Evolutionary conservation across 2,329 filamentous ascomycete genomes (phyloP).

Genomic region (Aspergillus quadrilineatus): DNA sequence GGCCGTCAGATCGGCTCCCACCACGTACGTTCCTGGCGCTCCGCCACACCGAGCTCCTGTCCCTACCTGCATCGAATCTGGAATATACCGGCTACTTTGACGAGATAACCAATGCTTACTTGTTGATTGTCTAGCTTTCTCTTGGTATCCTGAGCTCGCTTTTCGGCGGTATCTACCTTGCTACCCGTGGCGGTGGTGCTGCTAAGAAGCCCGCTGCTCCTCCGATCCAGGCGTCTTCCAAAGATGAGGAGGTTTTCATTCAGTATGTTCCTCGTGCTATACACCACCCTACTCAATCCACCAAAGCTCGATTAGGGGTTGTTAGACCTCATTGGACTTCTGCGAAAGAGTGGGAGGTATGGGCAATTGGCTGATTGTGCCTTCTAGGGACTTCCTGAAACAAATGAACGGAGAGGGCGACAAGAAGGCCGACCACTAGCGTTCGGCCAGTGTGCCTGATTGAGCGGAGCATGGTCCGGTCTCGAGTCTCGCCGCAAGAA

Average conservation of each 20-base stretch:
- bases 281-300: background rate
- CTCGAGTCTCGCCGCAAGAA: background rate
- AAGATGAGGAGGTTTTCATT: slow-evolving; percentile 68
- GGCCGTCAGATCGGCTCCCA: slow-evolving; percentile 55
- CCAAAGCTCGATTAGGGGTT: too few relatives aligned
- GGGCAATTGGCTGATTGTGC: slow-evolving; percentile 1
- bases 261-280: slow-evolving; percentile 52
- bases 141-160: slow-evolving; percentile 57
- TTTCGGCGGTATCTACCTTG: slow-evolving; percentile 49
- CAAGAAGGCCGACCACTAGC: slow-evolving; percentile 45
- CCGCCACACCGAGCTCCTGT: slow-evolving; percentile 21
- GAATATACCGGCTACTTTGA: background rate
- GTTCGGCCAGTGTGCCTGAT: slow-evolving; percentile 5
- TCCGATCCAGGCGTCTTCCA: slow-evolving; percentile 63
- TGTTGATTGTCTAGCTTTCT: slow-evolving; percentile 51
- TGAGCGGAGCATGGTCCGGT: slow-evolving; percentile 14
- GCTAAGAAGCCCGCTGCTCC: slow-evolving; percentile 50
- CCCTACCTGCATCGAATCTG: background rate
- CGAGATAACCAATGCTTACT: background rate
- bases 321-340: background rate
- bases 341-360: background rate
- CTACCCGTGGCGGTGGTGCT: slow-evolving; percentile 44
- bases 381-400: slow-evolving; percentile 51
- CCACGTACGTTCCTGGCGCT: slow-evolving; percentile 42
- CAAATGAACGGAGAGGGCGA: slow-evolving; percentile 50